Percentiles rank a stretch among this genome's conserved stretches.
Conservation (phyloP, 305 asterid species). For the Solanum hybrid region DNA sequence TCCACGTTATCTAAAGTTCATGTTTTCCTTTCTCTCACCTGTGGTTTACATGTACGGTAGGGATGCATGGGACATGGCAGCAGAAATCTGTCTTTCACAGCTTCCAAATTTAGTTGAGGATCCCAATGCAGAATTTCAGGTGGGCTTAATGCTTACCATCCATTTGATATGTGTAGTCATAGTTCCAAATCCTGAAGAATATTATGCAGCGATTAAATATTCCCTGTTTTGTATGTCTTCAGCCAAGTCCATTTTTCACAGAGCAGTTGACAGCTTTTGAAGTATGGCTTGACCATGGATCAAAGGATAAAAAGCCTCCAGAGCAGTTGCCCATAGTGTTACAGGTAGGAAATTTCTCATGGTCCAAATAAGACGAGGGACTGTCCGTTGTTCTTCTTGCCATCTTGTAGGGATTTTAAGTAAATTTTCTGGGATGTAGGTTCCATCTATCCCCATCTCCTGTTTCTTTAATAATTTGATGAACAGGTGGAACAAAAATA, state of each 20-base stretch:
- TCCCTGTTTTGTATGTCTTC: conserved; percentile 13
- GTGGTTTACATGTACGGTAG: conserved; percentile 28
- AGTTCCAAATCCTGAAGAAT: conserved; percentile 8
- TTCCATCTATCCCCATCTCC: neutral
- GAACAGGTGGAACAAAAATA: neutral
- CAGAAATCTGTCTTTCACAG: conserved; percentile 99
- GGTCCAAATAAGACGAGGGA: conserved; percentile 7
- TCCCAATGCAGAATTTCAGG: conserved; percentile 98
- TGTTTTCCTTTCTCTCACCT: neutral
- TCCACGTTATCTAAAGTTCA: conserved; percentile 20
- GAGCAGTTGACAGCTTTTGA: conserved; percentile 99
- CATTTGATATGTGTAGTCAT: neutral
- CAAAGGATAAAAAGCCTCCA: conserved; percentile 90
- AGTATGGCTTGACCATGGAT: conserved; percentile 99
- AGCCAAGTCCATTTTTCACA: conserved; percentile 96
- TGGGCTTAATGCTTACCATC: conserved; percentile 13
- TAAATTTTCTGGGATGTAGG: conserved; percentile 5
- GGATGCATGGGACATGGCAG: conserved; percentile 99
- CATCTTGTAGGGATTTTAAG: neutral
- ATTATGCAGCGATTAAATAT: neutral
- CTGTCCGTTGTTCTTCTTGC: neutral
- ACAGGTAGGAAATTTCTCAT: conserved; percentile 49
- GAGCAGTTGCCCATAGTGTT: conserved; percentile 99
- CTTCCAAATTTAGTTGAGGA: conserved; percentile 84
- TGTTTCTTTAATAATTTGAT: neutral